phyloP scores from a whole-genome alignment of 345 rosid genomes.

The Acer campestre region DNA sequence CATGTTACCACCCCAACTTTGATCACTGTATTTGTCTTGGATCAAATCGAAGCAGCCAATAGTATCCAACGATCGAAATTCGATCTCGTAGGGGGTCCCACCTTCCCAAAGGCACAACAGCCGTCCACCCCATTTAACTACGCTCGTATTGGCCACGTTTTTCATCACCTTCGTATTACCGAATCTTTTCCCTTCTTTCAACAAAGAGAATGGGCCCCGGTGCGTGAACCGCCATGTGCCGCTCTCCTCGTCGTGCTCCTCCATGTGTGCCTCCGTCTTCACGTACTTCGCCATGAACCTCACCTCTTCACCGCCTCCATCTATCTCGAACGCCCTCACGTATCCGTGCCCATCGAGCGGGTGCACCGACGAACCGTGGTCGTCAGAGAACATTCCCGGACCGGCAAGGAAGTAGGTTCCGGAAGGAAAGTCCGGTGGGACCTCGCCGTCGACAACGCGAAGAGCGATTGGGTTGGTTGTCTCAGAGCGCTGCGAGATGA shows the following conservation, averaged over 20 bases:
- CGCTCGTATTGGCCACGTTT: conserved; percentile 91
- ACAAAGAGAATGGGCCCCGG: conserved; percentile 83
- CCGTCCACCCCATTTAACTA: conserved; percentile 73
- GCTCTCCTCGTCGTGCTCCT: conserved; percentile 71
- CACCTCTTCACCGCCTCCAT: conserved; percentile 43
- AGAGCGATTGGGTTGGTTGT: conserved; percentile 50
- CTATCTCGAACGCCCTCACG: conserved; percentile 65
- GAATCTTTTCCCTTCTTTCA: conserved; percentile 65
- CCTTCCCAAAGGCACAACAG: conserved; percentile 93
- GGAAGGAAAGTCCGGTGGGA: conserved; percentile 72
- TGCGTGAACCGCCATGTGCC: conserved; percentile 81
- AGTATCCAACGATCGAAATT: conserved; percentile 69
- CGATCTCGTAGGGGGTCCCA: conserved; percentile 84
- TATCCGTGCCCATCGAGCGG: conserved; percentile 94
- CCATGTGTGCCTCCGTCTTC: conserved; percentile 77
- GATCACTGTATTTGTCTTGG: conserved; percentile 14
- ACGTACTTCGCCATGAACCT: conserved; percentile 81
- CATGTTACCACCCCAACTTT: conserved; percentile 6
- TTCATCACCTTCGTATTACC: conserved; percentile 95
- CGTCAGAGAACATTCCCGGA: conserved; percentile 84
- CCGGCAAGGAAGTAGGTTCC: conserved; percentile 87
- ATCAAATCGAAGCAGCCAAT: conserved; percentile 51
- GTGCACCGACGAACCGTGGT: conserved; percentile 89
- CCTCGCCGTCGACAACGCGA: conserved; percentile 48
- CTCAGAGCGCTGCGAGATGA: conserved; percentile 74